Base-by-base conservation (phyloP, 768 basidiomycete species). In the Kwoniella shandongensis region DNA sequence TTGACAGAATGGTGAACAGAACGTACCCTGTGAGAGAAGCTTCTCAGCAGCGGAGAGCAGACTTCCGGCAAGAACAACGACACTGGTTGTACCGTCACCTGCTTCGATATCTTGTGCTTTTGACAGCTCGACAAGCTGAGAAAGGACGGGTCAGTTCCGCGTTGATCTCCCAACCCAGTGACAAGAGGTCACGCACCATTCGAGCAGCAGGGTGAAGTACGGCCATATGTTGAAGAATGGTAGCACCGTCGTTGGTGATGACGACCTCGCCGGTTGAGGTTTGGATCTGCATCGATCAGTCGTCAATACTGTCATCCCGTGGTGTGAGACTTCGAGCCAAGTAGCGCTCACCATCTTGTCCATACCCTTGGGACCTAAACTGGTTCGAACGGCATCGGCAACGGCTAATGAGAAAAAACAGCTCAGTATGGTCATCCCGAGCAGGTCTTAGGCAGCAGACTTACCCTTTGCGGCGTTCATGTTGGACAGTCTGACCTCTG, bases 91-190 rank as follows among this genome's bases (percentile, higher is more conserved):
- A 5, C 96, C 96, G 76, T 99, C 96, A 56, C 96, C 96, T 18
- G 96, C 96, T 77, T 98, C 96, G 44, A 98, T 83, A 76, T 99
- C 96, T 81, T 99, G 96, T 15, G 96, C 96, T 36, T 89, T 89
- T 35, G 94, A 97, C 22, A 99, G 81, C 79, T 99, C 94, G 54
- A 99, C 96, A 40, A 99, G 84, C 94, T 97, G 70, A 60, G 63
- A 38, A 56, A 48, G 3, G 44, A 57, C n/a, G 13, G 2, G 26
- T 46, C 44, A 51, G 60, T 27, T 49, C 36, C 22, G 25, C 8
- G 40, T n/a, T n/a, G n/a, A n/a, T 13, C 11, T 44, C 11, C 22
- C 36, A 30, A 45, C 3, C 25, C 3, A 8, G 11, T 50, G 17
- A 18, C 27, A 15, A 18, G 13, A 44, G 54, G 40, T 23, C 15